Base-by-base conservation (phyloP, 148 eudicot species). In the Vaccinium darrowii region DNA sequence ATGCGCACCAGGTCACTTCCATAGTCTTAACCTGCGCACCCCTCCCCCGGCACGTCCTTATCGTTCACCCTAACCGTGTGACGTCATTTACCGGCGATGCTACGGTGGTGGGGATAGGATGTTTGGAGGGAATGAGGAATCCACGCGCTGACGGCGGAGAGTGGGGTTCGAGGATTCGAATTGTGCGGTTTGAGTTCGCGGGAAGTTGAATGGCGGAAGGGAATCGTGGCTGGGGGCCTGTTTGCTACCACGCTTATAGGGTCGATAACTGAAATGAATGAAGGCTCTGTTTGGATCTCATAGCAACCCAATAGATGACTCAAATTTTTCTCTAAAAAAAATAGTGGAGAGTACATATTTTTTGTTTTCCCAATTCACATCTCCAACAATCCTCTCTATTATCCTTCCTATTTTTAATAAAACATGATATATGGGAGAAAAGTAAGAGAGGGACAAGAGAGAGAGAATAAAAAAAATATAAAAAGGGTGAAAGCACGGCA, bases 1-100 rank as follows among this genome's bases (percentile, higher is more conserved):
- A 73, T 73, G 77, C 77, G 50, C 77, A 73, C 77, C 77, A 73
- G 77, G 77, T 73, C 77, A 73, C 77, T 39, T 73, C 77, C 51
- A 39, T 39, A 73, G 50, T 36, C 77, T 73, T 36, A 73, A 73
- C 77, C 50, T 73, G 50, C 77, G 77, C 77, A 73, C 77, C 51
- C 10, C 51, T 1, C 21, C 77, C 51, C 23, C 7, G 9, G n/a
- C 51, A 5, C 21, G n/a, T 33, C 50, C 76, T 15, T 72, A 36
- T 16, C 77, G 77, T 15, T 73, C 77, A 73, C 77, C 43, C 49
- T 39, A 8, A 39, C 77, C 3, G 23, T 6, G 51, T 16, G 77
- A 73, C 77, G 51, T 73, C 49, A 73, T 73, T 39, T 36, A 6
- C 51, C 77, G 77, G 77, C 18, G 77, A 18, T 58, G 63, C 63